Percentiles rank a stretch among this genome's conserved stretches.
Evolutionary conservation across 2,329 filamentous ascomycete genomes (phyloP).

Genomic region (Claviceps arundinis): DNA sequence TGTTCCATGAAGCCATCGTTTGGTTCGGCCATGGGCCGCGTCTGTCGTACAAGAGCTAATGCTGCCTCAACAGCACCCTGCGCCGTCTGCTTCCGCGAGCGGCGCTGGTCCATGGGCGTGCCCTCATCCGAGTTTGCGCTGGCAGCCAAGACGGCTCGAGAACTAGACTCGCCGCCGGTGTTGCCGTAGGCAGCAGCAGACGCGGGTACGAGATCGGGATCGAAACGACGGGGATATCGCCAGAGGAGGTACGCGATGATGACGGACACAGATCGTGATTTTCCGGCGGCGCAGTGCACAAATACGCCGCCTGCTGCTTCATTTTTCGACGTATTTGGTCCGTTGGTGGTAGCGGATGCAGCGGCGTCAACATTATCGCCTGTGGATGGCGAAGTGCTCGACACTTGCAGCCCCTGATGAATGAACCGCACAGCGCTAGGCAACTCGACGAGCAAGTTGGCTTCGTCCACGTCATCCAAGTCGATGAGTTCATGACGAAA

Average conservation of each 20-base stretch:
- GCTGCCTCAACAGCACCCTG: slow-evolving; percentile 43
- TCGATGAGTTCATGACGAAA: slow-evolving; percentile 68
- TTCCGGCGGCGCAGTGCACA: slow-evolving; percentile 80
- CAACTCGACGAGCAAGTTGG: slow-evolving; percentile 73
- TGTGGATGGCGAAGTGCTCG: not conserved
- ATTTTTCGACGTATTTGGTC: too few species aligned
- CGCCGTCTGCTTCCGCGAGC: slow-evolving; percentile 22
- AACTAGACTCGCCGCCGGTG: slow-evolving; percentile 2
- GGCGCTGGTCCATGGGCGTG: slow-evolving; percentile 3
- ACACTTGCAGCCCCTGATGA: slow-evolving; percentile 25
- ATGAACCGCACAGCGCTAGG: slow-evolving; percentile 73
- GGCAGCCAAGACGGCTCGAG: not conserved
- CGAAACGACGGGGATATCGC: slow-evolving; percentile 43
- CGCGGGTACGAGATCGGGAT: slow-evolving; percentile 20
- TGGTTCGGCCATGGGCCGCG: slow-evolving; percentile 69
- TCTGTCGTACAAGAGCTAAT: slow-evolving; percentile 53
- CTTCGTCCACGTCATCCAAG: slow-evolving; percentile 81
- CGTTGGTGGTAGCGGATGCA: too few species aligned
- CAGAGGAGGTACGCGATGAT: slow-evolving; percentile 76
- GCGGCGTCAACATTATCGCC: not conserved
- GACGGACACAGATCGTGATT: slow-evolving; percentile 79
- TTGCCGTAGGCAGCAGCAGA: slow-evolving; percentile 10
- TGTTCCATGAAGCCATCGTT: slow-evolving; percentile 89
- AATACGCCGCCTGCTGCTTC: slow-evolving; percentile 27
- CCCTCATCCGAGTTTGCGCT: not conserved